These are phyloP conservation scores for Monotropa hypopitys DNA, from an alignment of 179 eudicot species.

Conservation along the genomic window DNA sequence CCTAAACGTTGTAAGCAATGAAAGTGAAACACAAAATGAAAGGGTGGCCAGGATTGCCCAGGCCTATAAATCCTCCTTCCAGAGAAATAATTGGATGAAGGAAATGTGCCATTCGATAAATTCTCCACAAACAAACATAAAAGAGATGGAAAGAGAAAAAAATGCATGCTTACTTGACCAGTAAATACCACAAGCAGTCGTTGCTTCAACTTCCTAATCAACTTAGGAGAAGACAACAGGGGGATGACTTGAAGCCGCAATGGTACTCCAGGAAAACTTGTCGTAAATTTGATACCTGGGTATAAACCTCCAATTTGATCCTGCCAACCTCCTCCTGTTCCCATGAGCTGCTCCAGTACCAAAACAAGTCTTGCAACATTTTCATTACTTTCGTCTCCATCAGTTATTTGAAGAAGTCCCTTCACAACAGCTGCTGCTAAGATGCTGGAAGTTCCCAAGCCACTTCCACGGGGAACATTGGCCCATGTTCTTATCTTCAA, in stretches of 20 bases:
- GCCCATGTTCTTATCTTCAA: conserved; percentile 82
- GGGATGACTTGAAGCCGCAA: conserved; percentile 85
- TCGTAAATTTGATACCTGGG: conserved; percentile 78
- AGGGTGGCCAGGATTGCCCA: background rate
- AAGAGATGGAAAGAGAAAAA: background rate
- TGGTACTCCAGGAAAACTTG: conserved; percentile 91
- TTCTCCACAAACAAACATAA: background rate
- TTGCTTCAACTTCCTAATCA: conserved; percentile 53
- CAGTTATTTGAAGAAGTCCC: conserved; percentile 68
- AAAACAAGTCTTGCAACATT: conserved; percentile 86
- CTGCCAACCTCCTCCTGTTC: conserved; percentile 99
- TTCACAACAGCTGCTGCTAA: conserved; percentile 97
- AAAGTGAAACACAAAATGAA: background rate
- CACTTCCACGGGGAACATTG: conserved; percentile 97
- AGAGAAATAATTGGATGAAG: background rate
- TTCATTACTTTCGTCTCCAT: conserved; percentile 67
- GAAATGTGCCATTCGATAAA: background rate
- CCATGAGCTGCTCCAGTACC: conserved; percentile 96
- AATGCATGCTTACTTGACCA: conserved; percentile 62
- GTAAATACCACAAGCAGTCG: conserved; percentile 87
- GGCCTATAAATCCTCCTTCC: background rate
- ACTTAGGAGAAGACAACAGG: conserved; percentile 52
- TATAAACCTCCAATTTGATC: conserved; percentile 96
- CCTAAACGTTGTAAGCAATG: background rate
- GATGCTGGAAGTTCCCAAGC: conserved; percentile 95